Percentiles rank a stretch among this genome's conserved stretches.
These are phyloP conservation scores for Capsicum rhomboideum DNA, from an alignment of 257 asterid species.

Conservation along the genomic window DNA sequence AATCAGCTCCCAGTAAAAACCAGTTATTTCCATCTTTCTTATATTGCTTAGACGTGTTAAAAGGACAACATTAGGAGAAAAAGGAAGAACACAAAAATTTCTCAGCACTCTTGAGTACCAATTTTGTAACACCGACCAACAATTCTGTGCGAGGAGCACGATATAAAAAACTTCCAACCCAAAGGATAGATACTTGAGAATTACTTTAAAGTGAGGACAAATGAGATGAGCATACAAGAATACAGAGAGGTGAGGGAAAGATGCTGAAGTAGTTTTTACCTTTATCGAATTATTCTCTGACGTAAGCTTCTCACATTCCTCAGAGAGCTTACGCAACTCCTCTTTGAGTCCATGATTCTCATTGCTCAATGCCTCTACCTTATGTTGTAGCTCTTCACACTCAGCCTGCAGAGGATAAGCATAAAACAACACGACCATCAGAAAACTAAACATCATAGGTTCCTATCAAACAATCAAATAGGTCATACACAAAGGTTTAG, in stretches of 20 bases:
- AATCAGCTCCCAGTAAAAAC: background rate
- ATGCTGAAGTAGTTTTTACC: constrained; percentile 18
- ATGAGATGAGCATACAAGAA: background rate
- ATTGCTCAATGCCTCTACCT: constrained; percentile 51
- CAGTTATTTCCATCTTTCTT: background rate
- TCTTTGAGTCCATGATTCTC: constrained; percentile 64
- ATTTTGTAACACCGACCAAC: background rate
- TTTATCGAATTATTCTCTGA: constrained; percentile 62
- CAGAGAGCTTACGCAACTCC: constrained; percentile 66
- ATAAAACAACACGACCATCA: background rate
- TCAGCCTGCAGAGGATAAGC: constrained; percentile 45
- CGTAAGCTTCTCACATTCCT: constrained; percentile 71
- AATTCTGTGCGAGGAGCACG: background rate
- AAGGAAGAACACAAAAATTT: background rate
- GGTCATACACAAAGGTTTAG: too few species aligned
- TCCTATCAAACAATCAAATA: too few species aligned
- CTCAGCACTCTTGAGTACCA: background rate
- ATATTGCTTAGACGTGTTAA: background rate
- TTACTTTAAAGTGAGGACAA: background rate
- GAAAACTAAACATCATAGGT: background rate
- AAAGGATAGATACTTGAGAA: background rate
- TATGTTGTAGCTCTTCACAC: constrained; percentile 77
- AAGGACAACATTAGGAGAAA: background rate
- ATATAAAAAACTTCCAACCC: background rate
- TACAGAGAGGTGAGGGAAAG: background rate